These are phyloP conservation scores for Halteria grandinella DNA, from an alignment of 73 alveolate genomes.

Conservation along the genomic window DNA sequence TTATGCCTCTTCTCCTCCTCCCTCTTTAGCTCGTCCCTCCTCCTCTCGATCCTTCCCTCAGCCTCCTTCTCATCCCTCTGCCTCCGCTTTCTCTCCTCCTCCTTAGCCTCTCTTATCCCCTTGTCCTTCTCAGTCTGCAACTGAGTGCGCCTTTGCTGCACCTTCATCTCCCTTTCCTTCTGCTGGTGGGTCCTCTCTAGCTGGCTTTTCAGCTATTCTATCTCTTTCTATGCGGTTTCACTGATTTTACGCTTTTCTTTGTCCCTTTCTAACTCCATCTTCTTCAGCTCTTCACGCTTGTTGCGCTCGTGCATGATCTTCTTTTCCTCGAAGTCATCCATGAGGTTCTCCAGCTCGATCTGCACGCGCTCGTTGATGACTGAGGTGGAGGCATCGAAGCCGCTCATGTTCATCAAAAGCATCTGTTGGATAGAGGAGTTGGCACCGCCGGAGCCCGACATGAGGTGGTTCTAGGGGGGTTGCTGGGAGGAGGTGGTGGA, in stretches of 20 bases:
- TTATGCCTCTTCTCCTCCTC: slow-evolving; percentile 28
- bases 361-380: slow-evolving; percentile 24
- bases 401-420: slow-evolving; percentile 49
- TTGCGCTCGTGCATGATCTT: slow-evolving; percentile 43
- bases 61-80: slow-evolving; percentile 3
- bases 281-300: slow-evolving; percentile 45
- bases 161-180: neutral
- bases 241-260: slow-evolving; percentile 26
- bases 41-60: neutral
- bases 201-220: slow-evolving; percentile 42
- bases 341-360: slow-evolving; percentile 27
- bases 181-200: neutral
- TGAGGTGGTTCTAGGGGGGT: neutral
- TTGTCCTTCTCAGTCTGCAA: slow-evolving; percentile 19
- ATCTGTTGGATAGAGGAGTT: slow-evolving; percentile 43
- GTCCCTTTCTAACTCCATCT: slow-evolving; percentile 33
- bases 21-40: neutral
- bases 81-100: slow-evolving; percentile 15
- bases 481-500: neutral
- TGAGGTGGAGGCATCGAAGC: slow-evolving; percentile 16
- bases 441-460: neutral
- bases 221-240: slow-evolving; percentile 45
- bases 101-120: slow-evolving; percentile 12
- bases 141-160: neutral
- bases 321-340: slow-evolving; percentile 57